phyloP scores from a whole-genome alignment of 495 filamentous ascomycete species.

The Pseudoneurospora amorphoporcata region DNA sequence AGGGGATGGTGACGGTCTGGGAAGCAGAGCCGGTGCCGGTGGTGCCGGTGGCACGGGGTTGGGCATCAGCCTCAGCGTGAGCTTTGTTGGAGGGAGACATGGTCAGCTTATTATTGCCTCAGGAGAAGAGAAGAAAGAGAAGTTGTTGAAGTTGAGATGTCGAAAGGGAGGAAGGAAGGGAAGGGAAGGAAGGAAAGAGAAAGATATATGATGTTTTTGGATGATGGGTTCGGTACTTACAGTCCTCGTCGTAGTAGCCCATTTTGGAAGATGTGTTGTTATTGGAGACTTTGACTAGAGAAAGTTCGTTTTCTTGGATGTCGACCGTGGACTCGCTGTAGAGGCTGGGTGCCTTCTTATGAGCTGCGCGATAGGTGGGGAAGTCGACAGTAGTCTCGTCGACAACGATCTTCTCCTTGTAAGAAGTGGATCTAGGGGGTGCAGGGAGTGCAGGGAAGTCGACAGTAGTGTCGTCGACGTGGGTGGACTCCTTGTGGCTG shows the following conservation, averaged over 20 bases:
- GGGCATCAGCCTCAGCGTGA: slow-evolving; percentile 40
- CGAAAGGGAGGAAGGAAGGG: too few relatives aligned
- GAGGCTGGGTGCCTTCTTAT: slow-evolving; percentile 24
- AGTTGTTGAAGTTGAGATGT: background rate
- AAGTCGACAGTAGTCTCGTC: slow-evolving; percentile 27
- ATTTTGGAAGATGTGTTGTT: slow-evolving; percentile 53
- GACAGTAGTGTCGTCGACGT: slow-evolving; percentile 41
- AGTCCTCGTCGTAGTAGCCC: slow-evolving; percentile 98
- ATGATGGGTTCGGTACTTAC: slow-evolving; percentile 25
- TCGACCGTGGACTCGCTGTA: slow-evolving; percentile 41
- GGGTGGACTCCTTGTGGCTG: slow-evolving; percentile 21
- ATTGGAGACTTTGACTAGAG: slow-evolving; percentile 5
- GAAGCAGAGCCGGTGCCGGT: slow-evolving; percentile 13
- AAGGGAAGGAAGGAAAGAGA: background rate
- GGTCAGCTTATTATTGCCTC: slow-evolving; percentile 12
- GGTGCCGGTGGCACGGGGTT: slow-evolving; percentile 24
- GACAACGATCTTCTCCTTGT: slow-evolving; percentile 23
- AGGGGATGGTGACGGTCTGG: slow-evolving; percentile 95
- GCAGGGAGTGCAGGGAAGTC: slow-evolving; percentile 23
- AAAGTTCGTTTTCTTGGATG: slow-evolving; percentile 26
- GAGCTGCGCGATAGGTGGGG: slow-evolving; percentile 13
- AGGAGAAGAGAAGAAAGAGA: background rate
- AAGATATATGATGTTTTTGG: background rate
- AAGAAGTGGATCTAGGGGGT: slow-evolving; percentile 8
- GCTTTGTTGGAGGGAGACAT: slow-evolving; percentile 39